phyloP scores from a whole-genome alignment of 192 early-diverging fungal species.

The Neocallimastix lanati region DNA sequence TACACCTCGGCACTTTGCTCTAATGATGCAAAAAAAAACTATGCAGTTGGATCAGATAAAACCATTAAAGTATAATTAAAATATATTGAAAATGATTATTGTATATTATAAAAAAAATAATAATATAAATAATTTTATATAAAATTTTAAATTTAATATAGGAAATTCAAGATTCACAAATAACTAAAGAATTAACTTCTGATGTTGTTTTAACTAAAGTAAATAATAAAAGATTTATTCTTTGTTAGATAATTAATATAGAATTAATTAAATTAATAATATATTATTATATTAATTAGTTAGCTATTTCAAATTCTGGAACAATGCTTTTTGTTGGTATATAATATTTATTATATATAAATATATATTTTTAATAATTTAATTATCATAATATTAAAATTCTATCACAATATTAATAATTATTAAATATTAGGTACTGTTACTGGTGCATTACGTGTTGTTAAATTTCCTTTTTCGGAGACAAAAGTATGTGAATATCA shows the following conservation, averaged over 20 bases:
- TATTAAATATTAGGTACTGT: slow-evolving; percentile 30
- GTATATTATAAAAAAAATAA: too few relatives aligned
- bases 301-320: slow-evolving; percentile 32
- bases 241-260: too few relatives aligned
- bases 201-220: slow-evolving; percentile 33
- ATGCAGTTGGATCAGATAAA: slow-evolving; percentile 36
- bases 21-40: slow-evolving; percentile 27
- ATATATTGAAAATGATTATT: too few relatives aligned
- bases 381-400: too few relatives aligned
- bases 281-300: not conserved
- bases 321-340: slow-evolving; percentile 40
- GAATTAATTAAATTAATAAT: not conserved
- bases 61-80: slow-evolving; percentile 32
- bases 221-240: too few relatives aligned
- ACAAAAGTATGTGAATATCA: slow-evolving; percentile 19
- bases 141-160: slow-evolving; percentile 7
- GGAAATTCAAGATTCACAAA: slow-evolving; percentile 41
- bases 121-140: too few relatives aligned
- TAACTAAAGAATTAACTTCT: slow-evolving; percentile 26
- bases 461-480: slow-evolving; percentile 28
- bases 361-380: too few relatives aligned
- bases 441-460: slow-evolving; percentile 26
- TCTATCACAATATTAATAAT: too few relatives aligned
- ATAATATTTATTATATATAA: not conserved
- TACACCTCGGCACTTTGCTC: slow-evolving; percentile 20